These are phyloP conservation scores for Beauveria varroae DNA, from an alignment of 2,329 filamentous ascomycete species.

Conservation along the genomic window DNA sequence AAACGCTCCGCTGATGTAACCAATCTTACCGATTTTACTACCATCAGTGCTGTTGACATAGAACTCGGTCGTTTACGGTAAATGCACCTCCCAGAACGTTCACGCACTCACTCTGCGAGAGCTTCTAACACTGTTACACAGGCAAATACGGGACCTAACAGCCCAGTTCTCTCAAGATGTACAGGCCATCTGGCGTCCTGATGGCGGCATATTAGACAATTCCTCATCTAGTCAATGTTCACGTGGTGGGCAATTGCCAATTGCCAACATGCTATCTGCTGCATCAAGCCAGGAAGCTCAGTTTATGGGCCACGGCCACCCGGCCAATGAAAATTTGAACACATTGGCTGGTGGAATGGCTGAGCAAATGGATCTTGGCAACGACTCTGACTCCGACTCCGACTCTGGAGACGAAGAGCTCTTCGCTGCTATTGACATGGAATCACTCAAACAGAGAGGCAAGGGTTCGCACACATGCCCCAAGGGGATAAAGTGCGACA, in stretches of 20 bases:
- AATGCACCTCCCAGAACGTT: constrained; percentile 10
- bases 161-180: constrained; percentile 28
- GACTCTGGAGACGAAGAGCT: constrained; percentile 27
- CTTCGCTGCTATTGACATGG: constrained; percentile 30
- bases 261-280: neutral
- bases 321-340: neutral
- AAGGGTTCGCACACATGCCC: constrained; percentile 32
- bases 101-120: neutral
- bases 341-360: neutral
- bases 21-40: constrained; percentile 21
- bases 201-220: neutral
- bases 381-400: constrained; percentile 23
- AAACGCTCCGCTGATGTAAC: constrained; percentile 19
- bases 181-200: constrained; percentile 23
- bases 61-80: constrained; percentile 27
- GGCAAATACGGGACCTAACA: constrained; percentile 28
- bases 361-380: constrained; percentile 1
- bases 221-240: neutral
- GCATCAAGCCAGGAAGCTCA: neutral
- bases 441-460: constrained; percentile 30
- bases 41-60: constrained; percentile 25
- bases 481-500: constrained; percentile 27
- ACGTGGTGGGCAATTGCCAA: neutral
- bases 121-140: constrained; percentile 13
- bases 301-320: neutral